A percentile compares a stretch with the other conserved stretches of the same genome.
Evolutionary conservation across 768 basidiomycete species (phyloP).

Genomic region (Kwoniella europaea): DNA sequence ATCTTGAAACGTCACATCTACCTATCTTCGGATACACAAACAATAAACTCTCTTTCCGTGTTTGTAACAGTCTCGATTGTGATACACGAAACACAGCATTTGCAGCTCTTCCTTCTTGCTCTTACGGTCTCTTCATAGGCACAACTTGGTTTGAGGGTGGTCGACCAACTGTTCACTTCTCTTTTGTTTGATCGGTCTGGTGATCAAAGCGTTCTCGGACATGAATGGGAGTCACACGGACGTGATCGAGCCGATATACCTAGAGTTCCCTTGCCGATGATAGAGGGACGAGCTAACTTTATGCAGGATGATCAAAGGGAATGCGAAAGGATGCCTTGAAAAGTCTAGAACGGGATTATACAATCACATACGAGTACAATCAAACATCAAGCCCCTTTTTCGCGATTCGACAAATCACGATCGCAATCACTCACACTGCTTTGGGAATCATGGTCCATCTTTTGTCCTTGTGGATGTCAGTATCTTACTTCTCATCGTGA

Average conservation of each 20-base stretch:
- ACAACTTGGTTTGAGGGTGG: neutral
- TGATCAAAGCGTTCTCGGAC: neutral
- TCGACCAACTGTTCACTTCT: neutral
- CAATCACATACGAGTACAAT: neutral
- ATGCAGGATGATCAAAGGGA: neutral
- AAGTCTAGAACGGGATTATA: neutral
- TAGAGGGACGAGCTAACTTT: neutral
- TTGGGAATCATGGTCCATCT: neutral
- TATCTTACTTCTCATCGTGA: neutral
- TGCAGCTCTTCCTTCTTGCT: neutral
- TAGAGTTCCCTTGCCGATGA: neutral
- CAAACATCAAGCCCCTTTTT: neutral
- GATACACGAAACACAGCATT: neutral
- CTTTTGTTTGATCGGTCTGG: neutral
- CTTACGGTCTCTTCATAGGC: neutral
- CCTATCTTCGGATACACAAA: neutral
- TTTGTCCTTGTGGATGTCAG: neutral
- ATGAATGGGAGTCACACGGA: neutral
- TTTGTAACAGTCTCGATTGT: neutral
- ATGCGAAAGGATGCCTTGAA: neutral
- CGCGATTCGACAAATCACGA: neutral
- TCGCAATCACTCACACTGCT: neutral
- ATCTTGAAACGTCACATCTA: conserved; percentile 13
- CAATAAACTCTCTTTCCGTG: neutral
- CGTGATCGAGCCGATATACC: neutral